Base-by-base conservation (phyloP, 192 early-diverging fungal genomes). In the Backusella tarrabulga region DNA sequence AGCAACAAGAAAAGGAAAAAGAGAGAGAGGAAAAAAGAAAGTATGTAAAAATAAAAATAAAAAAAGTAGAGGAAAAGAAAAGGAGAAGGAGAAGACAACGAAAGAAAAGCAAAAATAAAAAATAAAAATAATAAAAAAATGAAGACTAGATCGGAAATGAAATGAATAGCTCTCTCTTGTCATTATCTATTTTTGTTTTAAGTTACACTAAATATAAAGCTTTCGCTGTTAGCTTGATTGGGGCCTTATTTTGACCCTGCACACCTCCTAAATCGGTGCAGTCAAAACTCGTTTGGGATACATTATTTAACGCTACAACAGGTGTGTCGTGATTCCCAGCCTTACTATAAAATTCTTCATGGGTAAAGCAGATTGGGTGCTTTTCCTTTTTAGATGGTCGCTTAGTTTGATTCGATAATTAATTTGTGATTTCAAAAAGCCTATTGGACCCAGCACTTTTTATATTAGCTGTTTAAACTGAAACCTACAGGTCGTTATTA, bases 201-300 rank as follows among this genome's bases (percentile, higher is more conserved):
- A 2, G 56, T 63, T 63, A 29, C 56, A 63, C 56, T 29, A 63
- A 63, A 63, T 63, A 63, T 63, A 26, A 23, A 63, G 26, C 9
- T 19, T 63, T 63, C 26, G 9, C 46, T 60, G 11, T 26, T 63
- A 63, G 21, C 56, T 63, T 63, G 26, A 63, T 63, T 63, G 23
- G 23, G 23, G 26, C 23, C 56, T 63, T 26, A 29, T 63, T 63
- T 63, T 63, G 56, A 63, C 26, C 56, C 56, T 63, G 56, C 56
- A 63, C 26, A 63, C 21, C 21, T 29, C 56, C 56, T 63, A 63
- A 63, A 63, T 63, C 56, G 56, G 56, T 63, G 56, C 56, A 63
- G 56, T 63, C 56, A 9, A 63, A 63, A 63, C 56, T 63, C 56
- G 12, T 63, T 29, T 63, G 56, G 23, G 2, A 60, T 60, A 60